Evolutionary conservation across 1,284 basidiomycete genomes (phyloP), one percentile per base, ranked within the genome.

Genomic region (Inonotus hispidus): DNA sequence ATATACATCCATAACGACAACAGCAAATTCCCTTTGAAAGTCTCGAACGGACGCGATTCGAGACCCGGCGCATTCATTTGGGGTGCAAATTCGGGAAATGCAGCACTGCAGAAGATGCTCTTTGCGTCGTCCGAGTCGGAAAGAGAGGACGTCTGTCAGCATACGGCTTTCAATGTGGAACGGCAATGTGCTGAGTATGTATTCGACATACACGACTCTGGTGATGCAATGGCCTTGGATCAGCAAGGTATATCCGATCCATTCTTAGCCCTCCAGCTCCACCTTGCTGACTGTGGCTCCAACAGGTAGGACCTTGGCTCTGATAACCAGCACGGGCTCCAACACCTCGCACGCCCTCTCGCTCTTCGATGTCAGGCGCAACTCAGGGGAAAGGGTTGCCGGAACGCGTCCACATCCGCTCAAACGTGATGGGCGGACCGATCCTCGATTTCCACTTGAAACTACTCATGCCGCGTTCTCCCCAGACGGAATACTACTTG

Each of bases 81-180:
- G 87, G 87, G 87, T n/a, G 60, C 43, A 8, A 50, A 16, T n/a
- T 25, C 0, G 47, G 43, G 10, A 75, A 71, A 1, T 56, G 67
- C 0, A 76, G 80, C 0, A 61, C 71, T 55, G 23, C 13, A 50
- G 0, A 66, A 76, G 19, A 62, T 73, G 14, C 66, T 89, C 8
- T 87, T 85, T 67, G 80, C 82, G 0, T 87, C 84, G 1, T 82
- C 84, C 0, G 85, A 86, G 64, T 75, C 82, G n/a, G 68, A 61
- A 10, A 54, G 63, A 14, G 49, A 69, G 5, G 64, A 65, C 27
- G 70, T 68, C 11, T 85, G 85, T 0, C 73, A 70, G 47, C 86
- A 89, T 62, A 76, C 73, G 38, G 79, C 73, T 3, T 82, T 82
- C 60, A 82, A 88, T 66, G 64, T 75, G 2, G 63, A 63, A 14